A percentile compares a stretch with the other conserved stretches of the same genome.
Evolutionary conservation across 805 yeast genomes (phyloP).

Genomic region (Candida multigemmis): DNA sequence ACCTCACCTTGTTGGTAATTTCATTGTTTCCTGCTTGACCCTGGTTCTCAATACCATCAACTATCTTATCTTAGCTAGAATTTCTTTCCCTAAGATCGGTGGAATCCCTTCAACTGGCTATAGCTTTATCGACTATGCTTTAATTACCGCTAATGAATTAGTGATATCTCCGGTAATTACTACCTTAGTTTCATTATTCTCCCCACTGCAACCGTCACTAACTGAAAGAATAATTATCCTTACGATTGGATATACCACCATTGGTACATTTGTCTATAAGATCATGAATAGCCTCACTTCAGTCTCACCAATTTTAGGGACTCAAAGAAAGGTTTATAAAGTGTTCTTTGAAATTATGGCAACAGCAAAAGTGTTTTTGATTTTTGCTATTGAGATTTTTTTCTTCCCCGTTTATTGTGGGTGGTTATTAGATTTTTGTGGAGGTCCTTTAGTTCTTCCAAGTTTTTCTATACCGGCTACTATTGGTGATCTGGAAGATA

Average conservation of each 20-base stretch:
- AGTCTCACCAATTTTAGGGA: slow-evolving; percentile 38
- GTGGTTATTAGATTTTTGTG: slow-evolving; percentile 56
- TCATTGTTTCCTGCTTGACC: slow-evolving; percentile 1
- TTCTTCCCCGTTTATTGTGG: slow-evolving; percentile 88
- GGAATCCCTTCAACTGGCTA: too few species aligned
- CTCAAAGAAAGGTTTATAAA: slow-evolving; percentile 42
- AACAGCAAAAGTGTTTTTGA: slow-evolving; percentile 63
- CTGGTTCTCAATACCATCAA: background rate
- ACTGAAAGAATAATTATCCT: slow-evolving; percentile 29
- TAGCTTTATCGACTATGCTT: slow-evolving; percentile 6
- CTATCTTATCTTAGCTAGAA: background rate
- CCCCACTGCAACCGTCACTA: slow-evolving; percentile 17
- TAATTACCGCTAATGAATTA: slow-evolving; percentile 6
- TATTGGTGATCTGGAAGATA: background rate
- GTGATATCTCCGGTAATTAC: slow-evolving; percentile 10
- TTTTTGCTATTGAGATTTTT: slow-evolving; percentile 74
- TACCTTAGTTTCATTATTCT: slow-evolving; percentile 10
- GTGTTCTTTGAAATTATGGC: slow-evolving; percentile 45
- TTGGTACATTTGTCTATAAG: slow-evolving; percentile 13
- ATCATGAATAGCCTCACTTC: slow-evolving; percentile 21
- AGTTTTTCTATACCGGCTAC: slow-evolving; percentile 4
- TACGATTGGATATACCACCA: slow-evolving; percentile 20
- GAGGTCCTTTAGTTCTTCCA: slow-evolving; percentile 44
- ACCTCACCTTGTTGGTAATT: slow-evolving; percentile 39
- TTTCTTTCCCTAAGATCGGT: too few species aligned